phyloP scores from a whole-genome alignment of 1,284 basidiomycete genomes.

The Spongiforma sp. region DNA sequence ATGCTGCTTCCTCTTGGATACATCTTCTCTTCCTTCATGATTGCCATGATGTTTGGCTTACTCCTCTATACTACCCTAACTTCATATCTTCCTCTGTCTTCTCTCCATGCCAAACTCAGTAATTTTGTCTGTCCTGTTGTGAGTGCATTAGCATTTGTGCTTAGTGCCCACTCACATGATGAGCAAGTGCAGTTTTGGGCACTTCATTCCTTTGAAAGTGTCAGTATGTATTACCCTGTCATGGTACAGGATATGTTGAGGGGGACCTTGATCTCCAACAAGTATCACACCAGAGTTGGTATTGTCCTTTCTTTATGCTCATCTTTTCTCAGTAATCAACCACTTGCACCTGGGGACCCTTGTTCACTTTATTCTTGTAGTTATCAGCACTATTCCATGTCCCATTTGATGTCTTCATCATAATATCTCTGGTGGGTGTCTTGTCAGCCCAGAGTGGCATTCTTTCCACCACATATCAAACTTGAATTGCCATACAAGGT shows the following conservation, averaged over 20 bases:
- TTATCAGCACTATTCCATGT: slow-evolving; percentile 75
- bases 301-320: not conserved
- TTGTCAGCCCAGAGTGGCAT: slow-evolving; percentile 67
- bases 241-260: slow-evolving; percentile 79
- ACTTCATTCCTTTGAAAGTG: slow-evolving; percentile 76
- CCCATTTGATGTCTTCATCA: slow-evolving; percentile 76
- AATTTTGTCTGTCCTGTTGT: slow-evolving; percentile 65
- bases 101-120: slow-evolving; percentile 70
- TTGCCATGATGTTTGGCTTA: slow-evolving; percentile 80
- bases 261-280: slow-evolving; percentile 70
- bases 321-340: not conserved
- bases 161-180: slow-evolving; percentile 51
- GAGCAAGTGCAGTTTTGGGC: slow-evolving; percentile 68
- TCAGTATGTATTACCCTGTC: slow-evolving; percentile 81
- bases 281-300: slow-evolving; percentile 74
- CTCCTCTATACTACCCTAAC: slow-evolving; percentile 65
- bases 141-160: slow-evolving; percentile 60
- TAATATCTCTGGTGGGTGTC: slow-evolving; percentile 71
- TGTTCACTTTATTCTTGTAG: slow-evolving; percentile 39
- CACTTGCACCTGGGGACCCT: not conserved
- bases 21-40: slow-evolving; percentile 81
- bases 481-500: too few relatives aligned
- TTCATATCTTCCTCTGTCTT: slow-evolving; percentile 43
- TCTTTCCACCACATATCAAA: too few relatives aligned
- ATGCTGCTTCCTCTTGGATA: slow-evolving; percentile 66